phyloP scores from a whole-genome alignment of 2,329 filamentous ascomycete genomes.

The Camillea tinctor region DNA sequence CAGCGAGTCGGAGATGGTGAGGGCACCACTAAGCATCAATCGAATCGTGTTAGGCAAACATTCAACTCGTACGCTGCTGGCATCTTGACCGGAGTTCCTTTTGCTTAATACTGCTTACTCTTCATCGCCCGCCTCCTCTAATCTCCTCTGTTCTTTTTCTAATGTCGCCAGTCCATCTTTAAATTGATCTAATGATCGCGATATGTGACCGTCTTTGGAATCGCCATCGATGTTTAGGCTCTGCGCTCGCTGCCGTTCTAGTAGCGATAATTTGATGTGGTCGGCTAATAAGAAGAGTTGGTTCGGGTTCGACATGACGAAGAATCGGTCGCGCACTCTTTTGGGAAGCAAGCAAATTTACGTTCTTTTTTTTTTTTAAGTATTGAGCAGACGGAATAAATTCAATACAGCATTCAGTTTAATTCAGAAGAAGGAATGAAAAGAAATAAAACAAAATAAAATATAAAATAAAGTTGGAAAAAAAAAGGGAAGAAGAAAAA shows the following conservation, averaged over 20 bases:
- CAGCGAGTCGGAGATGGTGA: slow-evolving; percentile 61
- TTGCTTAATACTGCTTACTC: slow-evolving; percentile 51
- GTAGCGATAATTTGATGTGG: slow-evolving; percentile 92
- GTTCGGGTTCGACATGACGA: slow-evolving; percentile 57
- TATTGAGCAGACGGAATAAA: too few relatives aligned
- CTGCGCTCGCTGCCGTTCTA: slow-evolving; percentile 85
- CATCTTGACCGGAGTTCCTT: background rate
- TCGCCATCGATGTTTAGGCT: slow-evolving; percentile 75
- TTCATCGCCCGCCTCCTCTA: slow-evolving; percentile 64
- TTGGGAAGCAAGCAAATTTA: background rate
- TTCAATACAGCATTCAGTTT: too few relatives aligned
- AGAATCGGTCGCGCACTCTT: background rate
- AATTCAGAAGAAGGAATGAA: too few relatives aligned
- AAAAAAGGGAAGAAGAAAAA: too few relatives aligned
- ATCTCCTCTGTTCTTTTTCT: slow-evolving; percentile 60
- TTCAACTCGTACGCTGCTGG: background rate
- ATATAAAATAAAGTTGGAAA: too few relatives aligned
- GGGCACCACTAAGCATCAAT: slow-evolving; percentile 43
- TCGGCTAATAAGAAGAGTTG: slow-evolving; percentile 93
- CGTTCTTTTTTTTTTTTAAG: slow-evolving; percentile 6
- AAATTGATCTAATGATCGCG: slow-evolving; percentile 82
- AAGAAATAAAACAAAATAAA: too few relatives aligned
- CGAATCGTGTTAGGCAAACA: slow-evolving; percentile 16
- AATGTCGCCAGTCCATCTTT: slow-evolving; percentile 74
- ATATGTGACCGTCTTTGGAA: slow-evolving; percentile 85